Conservation (phyloP, 768 basidiomycete genomes). For the Hebeloma cylindrosporum region DNA sequence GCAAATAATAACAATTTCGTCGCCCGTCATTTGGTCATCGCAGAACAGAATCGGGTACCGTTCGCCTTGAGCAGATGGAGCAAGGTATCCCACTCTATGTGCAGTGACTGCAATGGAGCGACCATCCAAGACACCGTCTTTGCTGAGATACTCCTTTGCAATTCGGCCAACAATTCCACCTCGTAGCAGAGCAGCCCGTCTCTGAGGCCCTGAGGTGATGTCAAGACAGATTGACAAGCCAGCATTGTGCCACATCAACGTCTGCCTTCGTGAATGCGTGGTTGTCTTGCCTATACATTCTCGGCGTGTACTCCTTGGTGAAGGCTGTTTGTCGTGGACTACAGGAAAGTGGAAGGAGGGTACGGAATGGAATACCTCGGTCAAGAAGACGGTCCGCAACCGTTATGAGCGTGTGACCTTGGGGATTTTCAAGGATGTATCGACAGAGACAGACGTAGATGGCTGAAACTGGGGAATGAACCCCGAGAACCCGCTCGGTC, state of each 20-base stretch:
- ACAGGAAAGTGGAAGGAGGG: background rate
- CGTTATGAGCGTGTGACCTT: conserved; percentile 1
- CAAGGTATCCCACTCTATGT: conserved; percentile 2
- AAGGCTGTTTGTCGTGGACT: background rate
- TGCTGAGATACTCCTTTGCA: conserved; percentile 6
- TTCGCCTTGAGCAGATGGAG: background rate
- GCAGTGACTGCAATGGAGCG: conserved; percentile 8
- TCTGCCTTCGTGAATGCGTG: conserved; percentile 3
- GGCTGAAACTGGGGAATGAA: conserved; percentile 4
- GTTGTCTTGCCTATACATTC: background rate
- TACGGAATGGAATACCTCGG: background rate
- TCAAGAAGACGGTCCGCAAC: conserved; percentile 5
- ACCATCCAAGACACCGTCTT: conserved; percentile 8
- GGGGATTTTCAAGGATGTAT: conserved; percentile 5
- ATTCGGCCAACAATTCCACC: conserved; percentile 16
- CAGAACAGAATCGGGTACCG: conserved; percentile 4
- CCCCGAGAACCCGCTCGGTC: conserved; percentile 6
- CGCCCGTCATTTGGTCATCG: conserved; percentile 10
- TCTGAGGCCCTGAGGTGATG: background rate
- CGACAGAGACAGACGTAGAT: conserved; percentile 10
- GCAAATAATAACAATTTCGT: conserved; percentile 9
- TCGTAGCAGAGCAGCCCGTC: conserved; percentile 13
- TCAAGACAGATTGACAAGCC: background rate
- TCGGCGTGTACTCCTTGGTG: background rate
- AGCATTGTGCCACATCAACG: conserved; percentile 1